These are phyloP conservation scores for Phaeotremella fagi DNA, from an alignment of 768 basidiomycete genomes.

Conservation along the genomic window DNA sequence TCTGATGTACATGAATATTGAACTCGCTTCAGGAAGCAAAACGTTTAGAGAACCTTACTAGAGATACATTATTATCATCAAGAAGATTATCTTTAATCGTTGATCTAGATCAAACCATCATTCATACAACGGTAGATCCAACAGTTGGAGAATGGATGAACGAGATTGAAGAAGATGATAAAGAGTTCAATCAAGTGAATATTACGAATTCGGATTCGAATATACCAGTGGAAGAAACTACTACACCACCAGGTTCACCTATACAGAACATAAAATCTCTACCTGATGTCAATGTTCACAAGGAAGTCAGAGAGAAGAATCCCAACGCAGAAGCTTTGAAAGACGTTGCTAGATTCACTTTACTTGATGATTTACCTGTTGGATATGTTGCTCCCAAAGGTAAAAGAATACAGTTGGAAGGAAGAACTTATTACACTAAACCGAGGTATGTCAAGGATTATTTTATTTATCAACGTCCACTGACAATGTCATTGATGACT, in stretches of 20 bases:
- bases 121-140: slow-evolving; percentile 97
- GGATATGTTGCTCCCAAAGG: slow-evolving; percentile 41
- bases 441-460: slow-evolving; percentile 81
- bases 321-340: slow-evolving; percentile 88
- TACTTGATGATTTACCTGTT: slow-evolving; percentile 67
- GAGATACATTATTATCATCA: slow-evolving; percentile 66
- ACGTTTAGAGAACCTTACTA: slow-evolving; percentile 76
- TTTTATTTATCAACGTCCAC: not conserved
- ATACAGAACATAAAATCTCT: slow-evolving; percentile 1
- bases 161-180: slow-evolving; percentile 48
- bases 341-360: slow-evolving; percentile 82
- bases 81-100: slow-evolving; percentile 90
- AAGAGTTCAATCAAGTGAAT: slow-evolving; percentile 17
- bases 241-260: slow-evolving; percentile 11
- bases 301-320: slow-evolving; percentile 54
- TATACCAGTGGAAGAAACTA: slow-evolving; percentile 19
- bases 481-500: slow-evolving; percentile 1
- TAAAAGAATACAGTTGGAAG: slow-evolving; percentile 51
- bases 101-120: slow-evolving; percentile 97
- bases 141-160: slow-evolving; percentile 96
- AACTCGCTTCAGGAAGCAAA: slow-evolving; percentile 63
- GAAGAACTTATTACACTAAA: slow-evolving; percentile 96
- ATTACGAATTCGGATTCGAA: not conserved
- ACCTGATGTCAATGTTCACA: not conserved
- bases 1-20: not conserved